A percentile compares a stretch with the other conserved stretches of the same genome.
These are phyloP conservation scores for Gomphus sp. DNA, from an alignment of 1,284 basidiomycete genomes.

Conservation along the genomic window DNA sequence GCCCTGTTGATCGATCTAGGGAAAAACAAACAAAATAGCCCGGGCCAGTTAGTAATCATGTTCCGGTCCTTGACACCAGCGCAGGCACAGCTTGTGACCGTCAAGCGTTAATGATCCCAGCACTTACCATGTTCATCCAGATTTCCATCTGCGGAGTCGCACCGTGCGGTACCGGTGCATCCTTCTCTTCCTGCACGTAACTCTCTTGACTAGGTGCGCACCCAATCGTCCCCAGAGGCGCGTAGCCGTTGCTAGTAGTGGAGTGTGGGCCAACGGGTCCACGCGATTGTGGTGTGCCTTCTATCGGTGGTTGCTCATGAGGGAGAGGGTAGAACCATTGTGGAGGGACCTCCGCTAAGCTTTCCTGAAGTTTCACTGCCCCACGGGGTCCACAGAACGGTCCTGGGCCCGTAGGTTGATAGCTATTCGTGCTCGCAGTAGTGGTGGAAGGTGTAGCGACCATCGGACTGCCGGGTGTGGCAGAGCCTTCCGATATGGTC, in stretches of 20 bases:
- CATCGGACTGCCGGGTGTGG: constrained; percentile 9
- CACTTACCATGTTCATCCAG: constrained; percentile 32
- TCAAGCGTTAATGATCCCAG: not conserved
- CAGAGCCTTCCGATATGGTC: constrained; percentile 1
- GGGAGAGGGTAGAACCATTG: constrained; percentile 12
- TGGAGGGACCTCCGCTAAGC: constrained; percentile 8
- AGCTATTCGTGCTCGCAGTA: not conserved
- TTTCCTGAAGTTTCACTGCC: constrained; percentile 3
- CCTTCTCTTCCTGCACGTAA: constrained; percentile 42
- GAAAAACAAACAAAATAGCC: not conserved
- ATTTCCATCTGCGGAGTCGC: constrained; percentile 21
- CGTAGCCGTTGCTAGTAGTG: not conserved
- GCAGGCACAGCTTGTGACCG: not conserved
- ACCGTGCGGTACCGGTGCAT: constrained; percentile 25
- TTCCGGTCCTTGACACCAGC: not conserved
- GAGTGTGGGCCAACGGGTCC: not conserved
- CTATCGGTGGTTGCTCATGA: constrained; percentile 8
- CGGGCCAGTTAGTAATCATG: not conserved
- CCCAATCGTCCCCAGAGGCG: constrained; percentile 9
- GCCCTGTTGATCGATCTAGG: constrained; percentile 11
- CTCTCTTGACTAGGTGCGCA: constrained; percentile 10
- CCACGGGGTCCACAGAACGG: not conserved
- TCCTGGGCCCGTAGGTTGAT: not conserved
- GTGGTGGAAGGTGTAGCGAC: constrained; percentile 7
- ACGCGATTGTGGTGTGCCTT: not conserved